Conservation (phyloP, 768 basidiomycete species). For the Tricholoma furcatifolium region DNA sequence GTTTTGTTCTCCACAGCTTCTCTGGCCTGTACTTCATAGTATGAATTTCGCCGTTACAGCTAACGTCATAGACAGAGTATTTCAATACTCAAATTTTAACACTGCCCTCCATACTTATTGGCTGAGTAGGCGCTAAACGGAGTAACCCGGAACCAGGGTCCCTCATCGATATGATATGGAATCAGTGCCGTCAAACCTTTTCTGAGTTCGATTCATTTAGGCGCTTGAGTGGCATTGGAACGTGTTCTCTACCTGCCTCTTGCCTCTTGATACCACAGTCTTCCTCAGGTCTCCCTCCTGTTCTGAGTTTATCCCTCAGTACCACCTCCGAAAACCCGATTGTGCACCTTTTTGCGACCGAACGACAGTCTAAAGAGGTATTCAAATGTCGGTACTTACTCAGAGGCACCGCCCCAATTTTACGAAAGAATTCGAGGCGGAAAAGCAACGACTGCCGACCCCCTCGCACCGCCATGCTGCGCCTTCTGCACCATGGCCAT, state of each 20-base stretch:
- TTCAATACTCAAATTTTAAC: too few species aligned
- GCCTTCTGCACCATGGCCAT: constrained; percentile 48
- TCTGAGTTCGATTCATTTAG: too few species aligned
- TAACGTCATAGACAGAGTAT: too few species aligned
- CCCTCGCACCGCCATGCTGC: constrained; percentile 47
- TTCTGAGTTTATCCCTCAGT: background rate
- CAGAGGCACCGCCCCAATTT: constrained; percentile 13
- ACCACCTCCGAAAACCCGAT: background rate
- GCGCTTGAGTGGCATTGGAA: background rate
- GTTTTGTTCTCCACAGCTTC: too few species aligned
- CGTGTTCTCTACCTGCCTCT: background rate
- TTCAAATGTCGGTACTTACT: constrained; percentile 1
- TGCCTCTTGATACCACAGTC: too few species aligned
- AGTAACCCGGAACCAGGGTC: too few species aligned
- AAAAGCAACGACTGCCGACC: constrained; percentile 23
- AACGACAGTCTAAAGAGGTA: background rate
- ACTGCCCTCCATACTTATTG: too few species aligned
- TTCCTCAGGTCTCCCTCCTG: background rate
- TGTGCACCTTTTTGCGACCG: background rate
- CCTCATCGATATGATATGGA: too few species aligned
- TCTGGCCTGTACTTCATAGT: too few species aligned
- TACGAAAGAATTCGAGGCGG: constrained; percentile 13
- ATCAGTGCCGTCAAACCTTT: too few species aligned
- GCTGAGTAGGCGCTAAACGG: background rate
- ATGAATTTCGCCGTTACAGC: too few species aligned